Evolutionary conservation across 768 basidiomycete species (phyloP).

Genomic region (Suillus brevipes): DNA sequence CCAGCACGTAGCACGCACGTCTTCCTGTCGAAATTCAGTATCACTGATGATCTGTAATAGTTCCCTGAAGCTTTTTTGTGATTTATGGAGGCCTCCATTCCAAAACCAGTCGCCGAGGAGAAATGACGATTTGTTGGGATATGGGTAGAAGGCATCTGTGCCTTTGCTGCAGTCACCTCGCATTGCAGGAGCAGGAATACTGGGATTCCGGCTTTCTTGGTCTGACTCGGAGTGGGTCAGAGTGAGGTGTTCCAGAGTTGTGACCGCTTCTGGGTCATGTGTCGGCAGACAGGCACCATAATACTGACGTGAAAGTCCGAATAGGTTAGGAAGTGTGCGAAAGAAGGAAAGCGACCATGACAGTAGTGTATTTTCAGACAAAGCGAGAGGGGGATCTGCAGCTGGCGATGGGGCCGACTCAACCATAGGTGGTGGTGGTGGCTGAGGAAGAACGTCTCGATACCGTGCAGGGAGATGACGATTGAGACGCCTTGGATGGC

Average conservation of each 20-base stretch:
- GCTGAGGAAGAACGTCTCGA: conserved; percentile 10
- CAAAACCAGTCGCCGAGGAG: conserved; percentile 22
- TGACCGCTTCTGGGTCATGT: conserved; percentile 8
- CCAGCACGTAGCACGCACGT: background rate
- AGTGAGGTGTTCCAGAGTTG: background rate
- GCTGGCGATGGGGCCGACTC: background rate
- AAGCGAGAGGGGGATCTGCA: too few relatives aligned
- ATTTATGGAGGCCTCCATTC: conserved; percentile 20
- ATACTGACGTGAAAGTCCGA: conserved; percentile 4
- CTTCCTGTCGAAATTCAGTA: conserved; percentile 5
- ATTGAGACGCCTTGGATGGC: too few relatives aligned
- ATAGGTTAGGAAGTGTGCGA: too few relatives aligned
- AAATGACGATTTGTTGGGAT: conserved; percentile 18
- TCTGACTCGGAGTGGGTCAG: background rate
- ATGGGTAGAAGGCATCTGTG: too few relatives aligned
- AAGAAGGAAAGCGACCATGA: too few relatives aligned
- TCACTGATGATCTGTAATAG: conserved; percentile 15
- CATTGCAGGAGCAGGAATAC: too few relatives aligned
- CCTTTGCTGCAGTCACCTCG: too few relatives aligned
- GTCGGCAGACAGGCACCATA: background rate
- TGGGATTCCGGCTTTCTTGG: too few relatives aligned
- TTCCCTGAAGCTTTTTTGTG: conserved; percentile 15
- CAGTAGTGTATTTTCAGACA: too few relatives aligned
- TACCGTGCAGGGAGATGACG: too few relatives aligned
- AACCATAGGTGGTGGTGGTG: background rate